phyloP scores from a whole-genome alignment of 2,329 filamentous ascomycete species.

The Fusarium gaditjirri region DNA sequence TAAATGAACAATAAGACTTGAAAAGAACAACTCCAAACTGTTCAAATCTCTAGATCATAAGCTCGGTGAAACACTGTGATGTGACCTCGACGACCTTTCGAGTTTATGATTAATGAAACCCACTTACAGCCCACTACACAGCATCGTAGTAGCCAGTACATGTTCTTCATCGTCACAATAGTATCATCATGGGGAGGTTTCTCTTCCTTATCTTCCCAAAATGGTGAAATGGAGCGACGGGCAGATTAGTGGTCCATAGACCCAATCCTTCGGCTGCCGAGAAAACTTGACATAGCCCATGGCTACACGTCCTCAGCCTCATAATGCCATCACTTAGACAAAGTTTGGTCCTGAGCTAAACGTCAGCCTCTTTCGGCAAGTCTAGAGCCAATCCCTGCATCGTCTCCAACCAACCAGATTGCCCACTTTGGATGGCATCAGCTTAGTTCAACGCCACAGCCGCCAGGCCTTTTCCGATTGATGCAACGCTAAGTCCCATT shows the following conservation, averaged over 20 bases:
- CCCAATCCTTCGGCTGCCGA: background rate
- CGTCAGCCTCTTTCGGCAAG: background rate
- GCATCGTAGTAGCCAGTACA: too few relatives aligned
- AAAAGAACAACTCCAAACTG: fast-evolving
- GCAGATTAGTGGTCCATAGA: background rate
- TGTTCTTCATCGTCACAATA: too few relatives aligned
- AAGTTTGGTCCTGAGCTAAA: too few relatives aligned
- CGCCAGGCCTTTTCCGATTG: background rate
- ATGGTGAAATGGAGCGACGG: background rate
- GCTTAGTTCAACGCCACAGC: background rate
- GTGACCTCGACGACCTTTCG: fast-evolving
- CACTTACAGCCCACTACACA: fast-evolving
- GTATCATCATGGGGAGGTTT: background rate
- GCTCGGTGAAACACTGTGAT: too few relatives aligned
- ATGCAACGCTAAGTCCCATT: background rate
- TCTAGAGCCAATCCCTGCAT: background rate
- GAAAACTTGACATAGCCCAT: background rate
- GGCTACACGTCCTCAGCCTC: background rate
- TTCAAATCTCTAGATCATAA: fast-evolving
- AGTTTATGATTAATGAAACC: too few relatives aligned
- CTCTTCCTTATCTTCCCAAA: background rate
- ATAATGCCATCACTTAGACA: background rate
- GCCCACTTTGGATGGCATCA: background rate
- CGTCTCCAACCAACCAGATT: background rate
- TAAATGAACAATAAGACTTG: fast-evolving